Percentiles rank a stretch among this genome's conserved stretches.
Conservation (phyloP, 2,329 filamentous ascomycete species). For the Lojkania enalia region DNA sequence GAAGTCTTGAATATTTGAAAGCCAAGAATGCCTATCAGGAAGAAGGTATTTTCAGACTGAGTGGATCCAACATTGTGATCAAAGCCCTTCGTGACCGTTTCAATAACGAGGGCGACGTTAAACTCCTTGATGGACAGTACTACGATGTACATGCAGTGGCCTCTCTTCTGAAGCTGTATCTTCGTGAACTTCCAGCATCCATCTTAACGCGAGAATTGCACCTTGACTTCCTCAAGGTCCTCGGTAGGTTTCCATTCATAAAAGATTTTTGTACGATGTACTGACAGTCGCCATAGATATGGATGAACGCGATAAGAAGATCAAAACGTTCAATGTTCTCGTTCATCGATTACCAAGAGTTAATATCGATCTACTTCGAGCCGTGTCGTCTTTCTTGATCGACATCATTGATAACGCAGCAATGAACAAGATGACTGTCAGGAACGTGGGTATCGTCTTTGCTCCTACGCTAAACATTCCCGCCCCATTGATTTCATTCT, state of each 20-base stretch:
- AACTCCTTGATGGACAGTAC: constrained; percentile 82
- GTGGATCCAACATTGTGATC: constrained; percentile 94
- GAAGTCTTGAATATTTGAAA: constrained; percentile 91
- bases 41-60: constrained; percentile 95
- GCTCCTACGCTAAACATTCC: constrained; percentile 96
- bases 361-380: constrained; percentile 80
- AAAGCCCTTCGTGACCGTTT: constrained; percentile 89
- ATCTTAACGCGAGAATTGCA: constrained; percentile 91
- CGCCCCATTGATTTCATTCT: constrained; percentile 88
- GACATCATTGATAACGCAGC: constrained; percentile 88
- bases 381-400: constrained; percentile 85
- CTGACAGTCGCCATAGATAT: too few relatives aligned
- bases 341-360: constrained; percentile 77
- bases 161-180: constrained; percentile 88
- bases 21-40: constrained; percentile 79
- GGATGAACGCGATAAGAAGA: constrained; percentile 72
- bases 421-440: constrained; percentile 96
- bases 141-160: constrained; percentile 97
- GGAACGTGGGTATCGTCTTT: constrained; percentile 96
- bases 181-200: constrained; percentile 87
- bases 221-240: constrained; percentile 81
- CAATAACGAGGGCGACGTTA: constrained; percentile 89
- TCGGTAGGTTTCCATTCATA: constrained; percentile 54
- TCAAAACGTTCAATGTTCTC: constrained; percentile 73
- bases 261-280: too few relatives aligned